Conservation (phyloP, 257 asterid genomes). For the Solanum arcanum region DNA sequence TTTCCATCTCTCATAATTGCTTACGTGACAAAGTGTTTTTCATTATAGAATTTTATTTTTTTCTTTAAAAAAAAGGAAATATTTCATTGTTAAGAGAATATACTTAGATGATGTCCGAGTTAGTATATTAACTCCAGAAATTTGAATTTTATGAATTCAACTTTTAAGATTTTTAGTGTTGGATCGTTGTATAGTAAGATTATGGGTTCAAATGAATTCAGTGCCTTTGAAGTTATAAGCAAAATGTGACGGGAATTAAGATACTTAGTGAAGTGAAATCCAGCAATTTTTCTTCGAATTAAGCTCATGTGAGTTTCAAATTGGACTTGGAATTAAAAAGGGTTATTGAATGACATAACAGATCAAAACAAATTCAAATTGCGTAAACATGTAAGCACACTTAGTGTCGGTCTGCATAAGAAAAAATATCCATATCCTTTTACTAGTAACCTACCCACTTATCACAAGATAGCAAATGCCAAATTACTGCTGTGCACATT, state of each 20-base stretch:
- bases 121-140: not conserved
- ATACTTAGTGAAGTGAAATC: not conserved
- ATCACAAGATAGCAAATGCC: not conserved
- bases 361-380: not conserved
- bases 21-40: not conserved
- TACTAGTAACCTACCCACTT: not conserved
- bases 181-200: not conserved
- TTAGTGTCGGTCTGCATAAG: not conserved
- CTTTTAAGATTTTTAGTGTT: not conserved
- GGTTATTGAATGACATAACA: not conserved
- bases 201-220: no score
- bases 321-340: not conserved
- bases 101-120: not conserved
- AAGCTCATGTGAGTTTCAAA: not conserved
- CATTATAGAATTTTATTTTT: no score
- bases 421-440: not conserved
- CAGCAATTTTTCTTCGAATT: not conserved
- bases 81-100: no score
- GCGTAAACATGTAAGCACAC: not conserved
- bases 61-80: no score
- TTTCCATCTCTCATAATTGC: not conserved
- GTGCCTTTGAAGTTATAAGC: not conserved
- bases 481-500: constrained; percentile 41
- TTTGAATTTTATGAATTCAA: not conserved
- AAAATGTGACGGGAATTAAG: not conserved